Evolutionary conservation across 768 basidiomycete genomes (phyloP).

Genomic region (Psilocybe cyanescens): DNA sequence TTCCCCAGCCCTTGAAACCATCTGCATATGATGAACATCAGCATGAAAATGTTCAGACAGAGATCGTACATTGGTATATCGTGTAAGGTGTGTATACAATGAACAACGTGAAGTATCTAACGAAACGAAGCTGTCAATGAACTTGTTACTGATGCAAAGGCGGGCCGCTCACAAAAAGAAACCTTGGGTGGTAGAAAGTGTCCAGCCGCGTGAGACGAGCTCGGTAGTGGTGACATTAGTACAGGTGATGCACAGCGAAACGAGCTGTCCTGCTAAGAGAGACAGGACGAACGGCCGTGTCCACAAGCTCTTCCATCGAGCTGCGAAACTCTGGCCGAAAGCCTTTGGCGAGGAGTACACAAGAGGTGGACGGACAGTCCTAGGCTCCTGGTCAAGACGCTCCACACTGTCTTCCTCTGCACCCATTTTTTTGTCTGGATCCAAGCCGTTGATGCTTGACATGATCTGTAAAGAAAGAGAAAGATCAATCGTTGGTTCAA

Average conservation of each 20-base stretch:
- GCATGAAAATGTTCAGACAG: slow-evolving; percentile 5
- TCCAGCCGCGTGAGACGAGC: slow-evolving; percentile 69
- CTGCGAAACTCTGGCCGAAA: slow-evolving; percentile 56
- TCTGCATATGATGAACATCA: slow-evolving; percentile 45
- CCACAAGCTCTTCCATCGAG: slow-evolving; percentile 77
- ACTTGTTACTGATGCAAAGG: background rate
- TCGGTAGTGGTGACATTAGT: slow-evolving; percentile 89
- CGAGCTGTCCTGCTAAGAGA: slow-evolving; percentile 77
- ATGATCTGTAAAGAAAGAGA: background rate
- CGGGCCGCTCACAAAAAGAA: slow-evolving; percentile 69
- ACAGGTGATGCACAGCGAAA: slow-evolving; percentile 87
- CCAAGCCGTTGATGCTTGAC: slow-evolving; percentile 3
- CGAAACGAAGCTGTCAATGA: background rate
- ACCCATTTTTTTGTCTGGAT: background rate
- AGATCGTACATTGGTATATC: slow-evolving; percentile 75
- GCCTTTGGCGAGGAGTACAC: slow-evolving; percentile 62
- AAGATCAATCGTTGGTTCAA: background rate
- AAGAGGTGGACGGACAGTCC: slow-evolving; percentile 55
- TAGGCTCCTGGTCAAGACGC: background rate
- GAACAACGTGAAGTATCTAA: slow-evolving; percentile 80
- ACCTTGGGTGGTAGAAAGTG: slow-evolving; percentile 79
- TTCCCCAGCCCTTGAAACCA: slow-evolving; percentile 84
- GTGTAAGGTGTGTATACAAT: slow-evolving; percentile 85
- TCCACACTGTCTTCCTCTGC: slow-evolving; percentile 1
- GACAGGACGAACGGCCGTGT: slow-evolving; percentile 73